Conservation (phyloP, 1,284 basidiomycete genomes). For the Ustilago bromivora region DNA sequence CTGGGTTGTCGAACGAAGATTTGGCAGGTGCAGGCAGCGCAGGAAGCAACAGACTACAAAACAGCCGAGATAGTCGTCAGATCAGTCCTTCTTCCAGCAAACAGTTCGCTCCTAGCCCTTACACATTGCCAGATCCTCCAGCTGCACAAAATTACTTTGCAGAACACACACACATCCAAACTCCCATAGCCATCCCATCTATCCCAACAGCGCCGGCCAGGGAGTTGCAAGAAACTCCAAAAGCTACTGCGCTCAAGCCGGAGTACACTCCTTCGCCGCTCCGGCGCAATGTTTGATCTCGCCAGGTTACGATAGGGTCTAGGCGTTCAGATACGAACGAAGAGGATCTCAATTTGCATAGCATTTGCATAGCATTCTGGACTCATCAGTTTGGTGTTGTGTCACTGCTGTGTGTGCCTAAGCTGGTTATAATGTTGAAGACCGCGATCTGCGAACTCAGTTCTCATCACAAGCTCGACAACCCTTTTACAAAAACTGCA, state of each 20-base stretch:
- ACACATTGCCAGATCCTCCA: slow-evolving; percentile 60
- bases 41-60: slow-evolving; percentile 5
- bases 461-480: no score
- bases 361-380: not conserved
- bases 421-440: no score
- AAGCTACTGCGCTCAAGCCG: slow-evolving; percentile 9
- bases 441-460: no score
- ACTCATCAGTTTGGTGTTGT: not conserved
- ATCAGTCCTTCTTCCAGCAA: slow-evolving; percentile 17
- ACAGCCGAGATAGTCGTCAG: slow-evolving; percentile 6
- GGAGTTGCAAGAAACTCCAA: slow-evolving; percentile 27
- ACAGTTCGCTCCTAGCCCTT: slow-evolving; percentile 45
- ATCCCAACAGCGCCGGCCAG: not conserved
- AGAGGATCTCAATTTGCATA: not conserved
- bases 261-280: slow-evolving; percentile 34
- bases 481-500: no score
- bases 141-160: slow-evolving; percentile 56
- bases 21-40: not conserved
- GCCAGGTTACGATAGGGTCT: no score
- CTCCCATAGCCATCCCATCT: slow-evolving; percentile 7
- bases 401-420: not conserved
- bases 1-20: not conserved
- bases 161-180: slow-evolving; percentile 5
- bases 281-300: slow-evolving; percentile 28
- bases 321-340: not conserved